Conservation (phyloP, 2,329 filamentous ascomycete species). For the Aaosphaeria pasadenensis region DNA sequence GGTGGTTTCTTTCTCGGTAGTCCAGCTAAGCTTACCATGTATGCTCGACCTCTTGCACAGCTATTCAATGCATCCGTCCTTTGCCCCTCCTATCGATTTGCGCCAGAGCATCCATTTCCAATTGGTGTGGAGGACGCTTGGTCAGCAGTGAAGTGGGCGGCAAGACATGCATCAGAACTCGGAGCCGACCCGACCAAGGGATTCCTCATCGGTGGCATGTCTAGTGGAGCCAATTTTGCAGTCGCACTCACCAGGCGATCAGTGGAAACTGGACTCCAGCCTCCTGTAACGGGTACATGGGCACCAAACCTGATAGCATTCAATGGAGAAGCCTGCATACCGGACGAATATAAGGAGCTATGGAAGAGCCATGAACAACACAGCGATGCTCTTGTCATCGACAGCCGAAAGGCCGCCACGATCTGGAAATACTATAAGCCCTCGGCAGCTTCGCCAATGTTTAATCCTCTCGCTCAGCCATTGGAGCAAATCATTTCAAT, state of each 20-base stretch:
- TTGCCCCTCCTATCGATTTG: conserved; percentile 52
- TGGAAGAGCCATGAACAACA: conserved; percentile 5
- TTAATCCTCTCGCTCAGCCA: conserved; percentile 2
- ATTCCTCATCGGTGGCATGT: conserved; percentile 48
- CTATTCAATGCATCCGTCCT: conserved; percentile 38
- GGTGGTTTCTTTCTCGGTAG: neutral
- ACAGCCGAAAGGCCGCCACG: neutral
- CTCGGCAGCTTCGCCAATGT: conserved; percentile 2
- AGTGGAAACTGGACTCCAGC: conserved; percentile 1
- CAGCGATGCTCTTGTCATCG: conserved; percentile 6
- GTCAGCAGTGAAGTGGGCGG: conserved; percentile 41
- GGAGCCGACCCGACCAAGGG: conserved; percentile 11
- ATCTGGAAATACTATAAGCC: neutral
- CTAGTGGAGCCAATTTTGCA: conserved; percentile 40
- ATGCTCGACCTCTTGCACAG: conserved; percentile 1
- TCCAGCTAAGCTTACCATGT: neutral
- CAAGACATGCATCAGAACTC: conserved; percentile 13
- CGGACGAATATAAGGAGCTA: conserved; percentile 3
- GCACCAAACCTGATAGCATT: neutral
- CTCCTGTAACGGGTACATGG: neutral
- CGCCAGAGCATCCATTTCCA: conserved; percentile 52
- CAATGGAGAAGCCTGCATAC: neutral
- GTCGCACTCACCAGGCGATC: conserved; percentile 13
- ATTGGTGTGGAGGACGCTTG: conserved; percentile 50
- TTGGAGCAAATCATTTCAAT: conserved; percentile 1